phyloP scores from a whole-genome alignment of 2,329 filamentous ascomycete genomes.

The Neonectria neomacrospora region DNA sequence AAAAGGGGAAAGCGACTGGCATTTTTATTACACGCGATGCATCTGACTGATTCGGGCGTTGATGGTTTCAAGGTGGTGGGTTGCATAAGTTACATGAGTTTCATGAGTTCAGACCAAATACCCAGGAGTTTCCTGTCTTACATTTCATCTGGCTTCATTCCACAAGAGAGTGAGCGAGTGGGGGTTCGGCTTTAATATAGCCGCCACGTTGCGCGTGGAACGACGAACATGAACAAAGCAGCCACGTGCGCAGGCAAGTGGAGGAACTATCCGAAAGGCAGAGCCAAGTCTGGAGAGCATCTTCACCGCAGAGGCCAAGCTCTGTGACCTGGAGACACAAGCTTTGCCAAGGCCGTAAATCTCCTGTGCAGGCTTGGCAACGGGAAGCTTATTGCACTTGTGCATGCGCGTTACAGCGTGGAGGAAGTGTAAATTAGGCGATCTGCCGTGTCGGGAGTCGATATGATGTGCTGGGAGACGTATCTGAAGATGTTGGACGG shows the following conservation, averaged over 20 bases:
- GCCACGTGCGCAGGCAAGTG: conserved; percentile 1
- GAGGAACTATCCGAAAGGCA: background rate
- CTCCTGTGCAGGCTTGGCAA: conserved; percentile 40
- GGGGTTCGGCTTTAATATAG: background rate
- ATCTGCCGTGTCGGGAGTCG: background rate
- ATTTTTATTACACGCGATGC: conserved; percentile 31
- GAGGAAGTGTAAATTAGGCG: conserved; percentile 7
- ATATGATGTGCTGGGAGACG: background rate
- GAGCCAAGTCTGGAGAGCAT: conserved; percentile 38
- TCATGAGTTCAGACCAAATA: conserved; percentile 42
- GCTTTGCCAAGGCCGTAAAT: conserved; percentile 47
- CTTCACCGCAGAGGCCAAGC: conserved; percentile 33
- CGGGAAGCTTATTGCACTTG: conserved; percentile 35
- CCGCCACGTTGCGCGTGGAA: background rate
- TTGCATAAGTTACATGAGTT: conserved; percentile 25
- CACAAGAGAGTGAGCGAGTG: background rate
- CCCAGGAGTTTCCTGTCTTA: conserved; percentile 38
- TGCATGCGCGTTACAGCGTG: conserved; percentile 27
- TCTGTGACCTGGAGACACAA: conserved; percentile 36
- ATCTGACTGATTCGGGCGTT: conserved; percentile 34
- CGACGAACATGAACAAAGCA: background rate
- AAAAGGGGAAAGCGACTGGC: conserved; percentile 28
- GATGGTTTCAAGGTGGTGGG: conserved; percentile 26
- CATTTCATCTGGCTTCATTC: background rate
- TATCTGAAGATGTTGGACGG: background rate